These are phyloP conservation scores for Limtongozyma cylindracea DNA, from an alignment of 805 yeast genomes.

Conservation along the genomic window DNA sequence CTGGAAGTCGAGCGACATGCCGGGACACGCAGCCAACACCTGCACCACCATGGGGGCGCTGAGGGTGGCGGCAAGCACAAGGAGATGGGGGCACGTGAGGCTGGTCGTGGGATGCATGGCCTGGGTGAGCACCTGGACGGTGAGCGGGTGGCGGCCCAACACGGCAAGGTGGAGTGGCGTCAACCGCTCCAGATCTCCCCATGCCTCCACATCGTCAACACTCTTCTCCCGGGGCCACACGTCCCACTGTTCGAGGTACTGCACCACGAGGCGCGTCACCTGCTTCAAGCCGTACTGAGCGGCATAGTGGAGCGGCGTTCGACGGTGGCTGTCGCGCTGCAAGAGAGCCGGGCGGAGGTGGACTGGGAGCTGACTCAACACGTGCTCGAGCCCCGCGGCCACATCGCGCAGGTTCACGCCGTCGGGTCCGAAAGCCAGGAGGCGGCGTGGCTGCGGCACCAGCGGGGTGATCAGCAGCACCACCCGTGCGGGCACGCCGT, in stretches of 20 bases:
- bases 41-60: constrained; percentile 30
- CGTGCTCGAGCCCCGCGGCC: constrained; percentile 28
- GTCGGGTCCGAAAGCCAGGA: constrained; percentile 15
- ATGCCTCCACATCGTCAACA: constrained; percentile 25
- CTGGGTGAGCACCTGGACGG: constrained; percentile 30
- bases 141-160: constrained; percentile 58
- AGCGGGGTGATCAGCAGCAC: constrained; percentile 15
- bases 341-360: constrained; percentile 2
- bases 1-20: constrained; percentile 36
- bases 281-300: constrained; percentile 65
- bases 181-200: constrained; percentile 62
- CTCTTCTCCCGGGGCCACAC: constrained; percentile 20
- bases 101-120: constrained; percentile 11
- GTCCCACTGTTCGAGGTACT: constrained; percentile 30
- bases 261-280: constrained; percentile 17
- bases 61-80: constrained; percentile 44
- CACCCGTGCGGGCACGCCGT: constrained; percentile 13
- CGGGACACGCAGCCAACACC: constrained; percentile 24
- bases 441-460: constrained; percentile 7
- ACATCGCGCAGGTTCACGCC: constrained; percentile 28
- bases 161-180: constrained; percentile 74
- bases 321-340: constrained; percentile 32
- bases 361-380: constrained; percentile 30
- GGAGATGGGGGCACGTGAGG: constrained; percentile 24
- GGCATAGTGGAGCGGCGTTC: constrained; percentile 81